These are phyloP conservation scores for Zanthoxylum bungeanum DNA, from an alignment of 345 rosid species.

Conservation along the genomic window DNA sequence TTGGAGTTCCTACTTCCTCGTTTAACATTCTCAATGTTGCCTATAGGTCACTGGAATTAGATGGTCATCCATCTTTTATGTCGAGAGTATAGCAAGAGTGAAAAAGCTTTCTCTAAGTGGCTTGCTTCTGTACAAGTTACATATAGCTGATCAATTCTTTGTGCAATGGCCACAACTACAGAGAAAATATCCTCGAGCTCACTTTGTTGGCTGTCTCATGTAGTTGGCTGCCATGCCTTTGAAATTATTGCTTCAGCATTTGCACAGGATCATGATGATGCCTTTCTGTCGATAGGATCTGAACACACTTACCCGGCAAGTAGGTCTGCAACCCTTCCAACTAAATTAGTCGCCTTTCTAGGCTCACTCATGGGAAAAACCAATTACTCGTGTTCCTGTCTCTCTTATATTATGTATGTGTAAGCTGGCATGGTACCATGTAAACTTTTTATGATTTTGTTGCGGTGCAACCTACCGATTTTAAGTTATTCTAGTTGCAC, in stretches of 20 bases:
- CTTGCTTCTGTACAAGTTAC: constrained; percentile 67
- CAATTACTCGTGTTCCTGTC: too few relatives aligned
- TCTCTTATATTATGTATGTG: too few relatives aligned
- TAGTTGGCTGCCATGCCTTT: constrained; percentile 40
- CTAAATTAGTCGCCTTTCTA: too few relatives aligned
- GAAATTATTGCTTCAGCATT: too few relatives aligned
- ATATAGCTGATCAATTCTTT: constrained; percentile 76
- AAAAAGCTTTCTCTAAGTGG: constrained; percentile 85
- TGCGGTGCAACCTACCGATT: not conserved
- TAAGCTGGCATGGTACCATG: constrained; percentile 10
- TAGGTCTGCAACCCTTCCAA: too few relatives aligned
- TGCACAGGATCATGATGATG: too few relatives aligned
- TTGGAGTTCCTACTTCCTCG: constrained; percentile 1
- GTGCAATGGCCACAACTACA: constrained; percentile 45
- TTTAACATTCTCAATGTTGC: constrained; percentile 10
- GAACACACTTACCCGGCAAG: too few relatives aligned
- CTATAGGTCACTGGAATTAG: constrained; percentile 71
- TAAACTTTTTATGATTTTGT: constrained; percentile 10
- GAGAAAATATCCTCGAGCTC: constrained; percentile 60
- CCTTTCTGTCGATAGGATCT: too few relatives aligned
- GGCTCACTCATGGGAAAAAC: too few relatives aligned
- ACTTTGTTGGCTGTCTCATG: constrained; percentile 85
- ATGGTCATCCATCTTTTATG: constrained; percentile 78
- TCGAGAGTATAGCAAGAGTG: constrained; percentile 94
- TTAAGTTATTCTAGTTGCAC: not conserved